These are phyloP conservation scores for Esteya vermicola DNA, from an alignment of 2,329 filamentous ascomycete species.

Conservation along the genomic window DNA sequence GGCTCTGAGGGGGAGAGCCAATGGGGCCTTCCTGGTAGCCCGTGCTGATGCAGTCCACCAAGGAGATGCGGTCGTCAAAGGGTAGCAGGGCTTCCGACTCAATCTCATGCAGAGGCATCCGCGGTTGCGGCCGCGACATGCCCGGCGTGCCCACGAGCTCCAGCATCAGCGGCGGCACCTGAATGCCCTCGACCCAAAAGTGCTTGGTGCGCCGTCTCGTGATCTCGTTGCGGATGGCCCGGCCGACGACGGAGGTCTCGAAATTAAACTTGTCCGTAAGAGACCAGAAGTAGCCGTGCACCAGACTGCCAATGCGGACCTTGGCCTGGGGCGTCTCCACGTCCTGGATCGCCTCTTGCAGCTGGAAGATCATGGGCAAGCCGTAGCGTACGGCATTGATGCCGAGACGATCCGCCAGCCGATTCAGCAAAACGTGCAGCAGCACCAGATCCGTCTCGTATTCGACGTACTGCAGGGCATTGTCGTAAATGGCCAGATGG, in stretches of 20 bases:
- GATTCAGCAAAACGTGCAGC: constrained; percentile 62
- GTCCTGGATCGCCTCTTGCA: constrained; percentile 71
- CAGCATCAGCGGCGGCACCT: constrained; percentile 52
- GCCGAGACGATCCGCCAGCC: constrained; percentile 61
- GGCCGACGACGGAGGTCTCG: constrained; percentile 53
- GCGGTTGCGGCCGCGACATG: constrained; percentile 25
- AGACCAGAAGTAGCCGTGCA: constrained; percentile 80
- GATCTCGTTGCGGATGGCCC: constrained; percentile 63
- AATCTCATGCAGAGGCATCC: constrained; percentile 36
- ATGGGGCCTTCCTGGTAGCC: constrained; percentile 52
- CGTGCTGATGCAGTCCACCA: constrained; percentile 61
- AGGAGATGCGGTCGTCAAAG: constrained; percentile 56
- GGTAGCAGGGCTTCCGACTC: constrained; percentile 53
- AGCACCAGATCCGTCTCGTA: constrained; percentile 63
- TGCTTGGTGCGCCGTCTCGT: constrained; percentile 55
- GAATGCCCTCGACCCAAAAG: constrained; percentile 66
- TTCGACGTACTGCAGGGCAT: constrained; percentile 58
- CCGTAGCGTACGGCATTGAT: constrained; percentile 69
- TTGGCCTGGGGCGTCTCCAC: constrained; percentile 54
- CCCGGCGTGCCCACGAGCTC: constrained; percentile 45
- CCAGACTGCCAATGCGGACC: constrained; percentile 67
- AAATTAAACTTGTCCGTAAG: constrained; percentile 66
- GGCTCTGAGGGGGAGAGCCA: constrained; percentile 52
- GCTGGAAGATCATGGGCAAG: constrained; percentile 73
- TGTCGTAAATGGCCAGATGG: constrained; percentile 82